A percentile compares a stretch with the other conserved stretches of the same genome.
Conservation (phyloP, 495 filamentous ascomycete genomes). For the Filosporella fistucella region DNA sequence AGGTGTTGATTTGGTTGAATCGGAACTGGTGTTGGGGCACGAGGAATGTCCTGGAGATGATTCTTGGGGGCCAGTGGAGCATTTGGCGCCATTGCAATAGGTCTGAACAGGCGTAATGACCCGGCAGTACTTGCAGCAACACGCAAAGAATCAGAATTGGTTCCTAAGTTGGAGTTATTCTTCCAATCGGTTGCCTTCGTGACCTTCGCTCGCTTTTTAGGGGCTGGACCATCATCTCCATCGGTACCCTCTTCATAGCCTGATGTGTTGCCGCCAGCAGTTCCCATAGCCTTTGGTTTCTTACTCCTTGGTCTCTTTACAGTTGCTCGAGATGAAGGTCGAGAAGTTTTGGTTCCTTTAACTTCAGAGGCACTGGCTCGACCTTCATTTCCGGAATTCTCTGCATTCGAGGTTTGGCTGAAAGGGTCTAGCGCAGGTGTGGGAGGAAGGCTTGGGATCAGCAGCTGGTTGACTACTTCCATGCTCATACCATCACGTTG, state of each 20-base stretch:
- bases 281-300: conserved; percentile 38
- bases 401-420: conserved; percentile 6
- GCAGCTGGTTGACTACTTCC: conserved; percentile 27
- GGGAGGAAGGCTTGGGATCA: conserved; percentile 21
- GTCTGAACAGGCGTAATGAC: conserved; percentile 80
- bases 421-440: conserved; percentile 9
- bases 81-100: conserved; percentile 52
- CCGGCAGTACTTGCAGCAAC: conserved; percentile 84
- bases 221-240: conserved; percentile 50
- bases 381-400: conserved; percentile 6
- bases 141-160: conserved; percentile 72
- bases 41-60: conserved; percentile 69
- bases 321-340: conserved; percentile 37
- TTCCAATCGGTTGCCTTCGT: conserved; percentile 60
- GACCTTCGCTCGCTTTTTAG: conserved; percentile 65
- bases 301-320: conserved; percentile 37
- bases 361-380: background rate
- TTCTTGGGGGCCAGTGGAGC: conserved; percentile 31
- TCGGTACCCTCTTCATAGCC: conserved; percentile 73
- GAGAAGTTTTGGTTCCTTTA: conserved; percentile 22
- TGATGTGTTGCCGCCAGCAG: conserved; percentile 48
- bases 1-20: conserved; percentile 28
- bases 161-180: conserved; percentile 62
- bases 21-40: conserved; percentile 81
- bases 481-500: conserved; percentile 26